Evolutionary conservation across 345 rosid species (phyloP), one percentile per base, ranked within the genome.

Genomic region (Acer campestre): DNA sequence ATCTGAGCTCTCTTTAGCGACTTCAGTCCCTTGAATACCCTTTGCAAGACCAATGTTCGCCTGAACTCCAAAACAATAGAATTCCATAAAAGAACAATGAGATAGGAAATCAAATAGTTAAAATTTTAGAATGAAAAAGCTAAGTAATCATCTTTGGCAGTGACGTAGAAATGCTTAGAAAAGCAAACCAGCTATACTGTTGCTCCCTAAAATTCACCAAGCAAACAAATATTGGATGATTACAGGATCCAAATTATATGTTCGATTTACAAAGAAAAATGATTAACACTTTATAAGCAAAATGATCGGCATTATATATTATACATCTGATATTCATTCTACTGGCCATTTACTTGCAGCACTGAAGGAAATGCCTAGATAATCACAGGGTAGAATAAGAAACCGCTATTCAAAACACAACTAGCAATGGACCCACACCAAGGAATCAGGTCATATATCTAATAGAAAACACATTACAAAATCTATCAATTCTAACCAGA

Each of bases 21-120:
- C 99, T 86, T 96, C 98, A 2, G 98, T 96, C 72, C 99, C 99
- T 86, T 88, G 90, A 75, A 96, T 96, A 78, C 99, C 99, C 99
- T 92, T 96, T 49, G 99, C 82, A 72, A 96, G 97, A 80, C 99
- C 98, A 73, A 96, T 91, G 82, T 96, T 98, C 17, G 99, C 99
- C 99, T 97, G 93, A 70, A 74, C 62, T 67, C 67, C 76, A 81
- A 66, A 77, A 68, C 13, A 22, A 25, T 22, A 46, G 49, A 49
- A 69, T 23, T 75, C 35, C 13, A 25, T 68, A 35, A 29, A 74
- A 61, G 22, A 17, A 40, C 38, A 23, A 4, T 16, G 63, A n/a
- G 3, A 59, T 7, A 27, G 17, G 29, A 53, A 25, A 59, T 35
- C 68, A 25, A 25, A 8, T 65, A 11, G 18, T 63, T 63, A 29